Conservation (phyloP, 225 moss, liverwort and hornwort species). For the Polytrichum formosum region DNA sequence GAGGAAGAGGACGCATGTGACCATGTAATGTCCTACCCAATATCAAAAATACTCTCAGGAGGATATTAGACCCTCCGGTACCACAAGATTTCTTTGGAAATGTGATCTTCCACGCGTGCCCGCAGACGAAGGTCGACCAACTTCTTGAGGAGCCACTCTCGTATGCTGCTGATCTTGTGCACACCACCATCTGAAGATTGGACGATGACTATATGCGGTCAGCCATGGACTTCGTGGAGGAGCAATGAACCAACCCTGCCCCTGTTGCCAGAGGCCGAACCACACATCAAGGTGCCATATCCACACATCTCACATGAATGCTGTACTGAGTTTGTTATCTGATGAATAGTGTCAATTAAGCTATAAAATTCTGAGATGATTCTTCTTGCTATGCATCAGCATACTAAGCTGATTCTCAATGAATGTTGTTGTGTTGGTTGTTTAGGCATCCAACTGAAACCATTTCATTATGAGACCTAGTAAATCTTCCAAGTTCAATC, state of each 20-base stretch:
- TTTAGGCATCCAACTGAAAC: no score
- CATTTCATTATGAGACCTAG: no score
- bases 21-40: no score
- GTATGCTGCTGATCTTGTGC: constrained; percentile 57
- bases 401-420: no score
- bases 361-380: no score
- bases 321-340: background rate
- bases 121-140: constrained; percentile 38
- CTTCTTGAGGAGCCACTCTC: constrained; percentile 65
- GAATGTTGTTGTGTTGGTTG: no score
- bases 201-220: constrained; percentile 77
- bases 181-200: constrained; percentile 56
- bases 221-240: constrained; percentile 76
- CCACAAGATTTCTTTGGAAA: constrained; percentile 76
- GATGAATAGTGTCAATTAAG: background rate
- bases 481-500: no score
- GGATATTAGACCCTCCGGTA: constrained; percentile 38
- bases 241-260: constrained; percentile 56
- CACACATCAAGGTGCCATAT: constrained; percentile 39
- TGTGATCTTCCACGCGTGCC: constrained; percentile 83
- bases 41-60: constrained; percentile 10
- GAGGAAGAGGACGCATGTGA: no score
- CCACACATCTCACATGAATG: background rate
- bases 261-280: constrained; percentile 50
- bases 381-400: no score